phyloP scores from a whole-genome alignment of 257 asterid genomes.

The Ophiorrhiza pumila region DNA sequence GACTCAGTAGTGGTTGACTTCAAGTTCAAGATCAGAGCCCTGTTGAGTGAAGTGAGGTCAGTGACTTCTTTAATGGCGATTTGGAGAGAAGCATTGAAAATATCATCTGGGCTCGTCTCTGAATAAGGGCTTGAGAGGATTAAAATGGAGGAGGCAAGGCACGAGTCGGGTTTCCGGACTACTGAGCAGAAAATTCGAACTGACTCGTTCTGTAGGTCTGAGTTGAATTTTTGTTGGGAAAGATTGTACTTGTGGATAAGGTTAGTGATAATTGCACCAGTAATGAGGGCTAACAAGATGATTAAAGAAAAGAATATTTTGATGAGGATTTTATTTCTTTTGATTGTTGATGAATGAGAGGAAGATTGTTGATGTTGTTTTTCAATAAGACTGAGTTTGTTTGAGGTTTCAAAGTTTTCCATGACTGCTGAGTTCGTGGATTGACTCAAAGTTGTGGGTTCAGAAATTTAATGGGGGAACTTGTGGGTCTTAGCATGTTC shows the following conservation, averaged over 20 bases:
- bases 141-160: slow-evolving; percentile 58
- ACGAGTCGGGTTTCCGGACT: slow-evolving; percentile 63
- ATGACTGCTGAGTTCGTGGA: neutral
- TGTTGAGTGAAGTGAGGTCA: slow-evolving; percentile 27
- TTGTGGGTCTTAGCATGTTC: no score
- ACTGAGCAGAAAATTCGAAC: slow-evolving; percentile 59
- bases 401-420: neutral
- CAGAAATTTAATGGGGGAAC: no score
- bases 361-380: neutral
- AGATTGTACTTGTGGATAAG: slow-evolving; percentile 2
- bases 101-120: slow-evolving; percentile 40
- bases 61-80: slow-evolving; percentile 31
- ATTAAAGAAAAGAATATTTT: neutral
- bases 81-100: slow-evolving; percentile 61
- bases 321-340: slow-evolving; percentile 13
- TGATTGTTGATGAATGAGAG: neutral
- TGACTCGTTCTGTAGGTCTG: slow-evolving; percentile 23
- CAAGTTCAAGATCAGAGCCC: slow-evolving; percentile 22
- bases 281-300: slow-evolving; percentile 9
- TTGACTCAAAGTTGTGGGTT: neutral
- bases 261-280: slow-evolving; percentile 5
- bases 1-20: slow-evolving; percentile 21
- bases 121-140: slow-evolving; percentile 17
- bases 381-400: slow-evolving; percentile 15
- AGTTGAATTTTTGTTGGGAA: slow-evolving; percentile 4